phyloP scores from a whole-genome alignment of 2,329 filamentous ascomycete species.

The Hypoxylon rubiginosum region DNA sequence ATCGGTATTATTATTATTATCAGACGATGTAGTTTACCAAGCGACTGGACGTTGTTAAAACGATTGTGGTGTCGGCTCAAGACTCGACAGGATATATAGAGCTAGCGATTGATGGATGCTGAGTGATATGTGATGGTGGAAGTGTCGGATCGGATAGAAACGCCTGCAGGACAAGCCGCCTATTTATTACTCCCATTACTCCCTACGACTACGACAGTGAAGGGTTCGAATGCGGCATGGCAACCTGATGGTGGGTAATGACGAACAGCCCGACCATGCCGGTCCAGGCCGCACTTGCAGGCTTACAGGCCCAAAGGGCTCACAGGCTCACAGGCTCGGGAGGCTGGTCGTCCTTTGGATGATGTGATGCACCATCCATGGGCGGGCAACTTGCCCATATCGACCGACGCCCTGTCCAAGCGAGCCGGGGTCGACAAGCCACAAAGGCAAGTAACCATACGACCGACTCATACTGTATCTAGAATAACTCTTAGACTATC shows the following conservation, averaged over 20 bases:
- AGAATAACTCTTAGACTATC: conserved; percentile 26
- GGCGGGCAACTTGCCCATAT: conserved; percentile 36
- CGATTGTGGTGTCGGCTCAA: conserved; percentile 44
- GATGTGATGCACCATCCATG: conserved; percentile 39
- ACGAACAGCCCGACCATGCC: conserved; percentile 41
- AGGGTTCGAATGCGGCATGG: conserved; percentile 30
- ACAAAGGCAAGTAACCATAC: conserved; percentile 40
- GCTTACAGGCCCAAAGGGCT: conserved; percentile 29
- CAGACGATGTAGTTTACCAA: conserved; percentile 42
- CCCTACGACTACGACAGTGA: conserved; percentile 18
- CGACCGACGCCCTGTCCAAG: conserved; percentile 33
- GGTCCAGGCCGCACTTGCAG: conserved; percentile 41
- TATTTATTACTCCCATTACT: conserved; percentile 42
- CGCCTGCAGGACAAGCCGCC: conserved; percentile 40
- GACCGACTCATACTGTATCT: conserved; percentile 27
- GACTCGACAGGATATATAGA: conserved; percentile 35
- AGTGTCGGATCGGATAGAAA: conserved; percentile 21
- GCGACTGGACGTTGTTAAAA: conserved; percentile 43
- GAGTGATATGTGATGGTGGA: conserved; percentile 42
- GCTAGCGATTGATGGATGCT: conserved; percentile 38
- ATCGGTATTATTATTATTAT: conserved; percentile 39
- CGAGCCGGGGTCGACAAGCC: conserved; percentile 32
- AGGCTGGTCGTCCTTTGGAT: conserved; percentile 41
- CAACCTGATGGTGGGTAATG: conserved; percentile 42
- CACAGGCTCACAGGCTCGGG: conserved; percentile 38